Conservation (phyloP, 2,329 filamentous ascomycete species). For the Cadophora gregata region DNA sequence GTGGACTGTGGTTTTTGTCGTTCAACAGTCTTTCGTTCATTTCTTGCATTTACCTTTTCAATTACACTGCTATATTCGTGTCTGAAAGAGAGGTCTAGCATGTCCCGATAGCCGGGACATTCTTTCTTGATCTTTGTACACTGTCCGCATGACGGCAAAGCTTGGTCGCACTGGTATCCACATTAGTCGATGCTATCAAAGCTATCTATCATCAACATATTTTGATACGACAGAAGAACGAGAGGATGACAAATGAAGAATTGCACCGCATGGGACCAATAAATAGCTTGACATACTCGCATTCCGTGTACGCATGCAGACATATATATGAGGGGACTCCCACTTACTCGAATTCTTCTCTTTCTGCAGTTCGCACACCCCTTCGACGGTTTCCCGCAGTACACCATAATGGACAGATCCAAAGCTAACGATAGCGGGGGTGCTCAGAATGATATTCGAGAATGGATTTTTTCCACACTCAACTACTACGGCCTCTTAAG, state of each 20-base stretch:
- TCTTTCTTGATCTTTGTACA: constrained; percentile 56
- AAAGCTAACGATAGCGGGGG: not conserved
- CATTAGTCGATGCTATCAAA: constrained; percentile 20
- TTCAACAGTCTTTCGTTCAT: not conserved
- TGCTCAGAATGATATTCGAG: not conserved
- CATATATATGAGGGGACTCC: not conserved
- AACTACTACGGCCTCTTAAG: not conserved
- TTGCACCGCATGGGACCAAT: not conserved
- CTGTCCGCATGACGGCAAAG: constrained; percentile 58
- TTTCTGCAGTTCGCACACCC: constrained; percentile 60
- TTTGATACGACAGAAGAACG: not conserved
- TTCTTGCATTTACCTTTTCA: constrained; percentile 37
- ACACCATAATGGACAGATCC: constrained; percentile 35
- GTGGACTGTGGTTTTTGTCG: not conserved
- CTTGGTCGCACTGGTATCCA: constrained; percentile 56
- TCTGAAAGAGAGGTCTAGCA: constrained; percentile 62
- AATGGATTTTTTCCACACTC: not conserved
- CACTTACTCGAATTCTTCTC: constrained; percentile 59
- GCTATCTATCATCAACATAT: not conserved
- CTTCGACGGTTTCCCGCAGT: constrained; percentile 63
- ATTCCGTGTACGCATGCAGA: not conserved
- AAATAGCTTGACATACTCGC: not conserved
- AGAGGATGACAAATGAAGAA: not conserved
- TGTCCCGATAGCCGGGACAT: constrained; percentile 61
- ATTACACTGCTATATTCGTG: constrained; percentile 62